phyloP scores from a whole-genome alignment of 345 rosid genomes.

The Populus tremula region DNA sequence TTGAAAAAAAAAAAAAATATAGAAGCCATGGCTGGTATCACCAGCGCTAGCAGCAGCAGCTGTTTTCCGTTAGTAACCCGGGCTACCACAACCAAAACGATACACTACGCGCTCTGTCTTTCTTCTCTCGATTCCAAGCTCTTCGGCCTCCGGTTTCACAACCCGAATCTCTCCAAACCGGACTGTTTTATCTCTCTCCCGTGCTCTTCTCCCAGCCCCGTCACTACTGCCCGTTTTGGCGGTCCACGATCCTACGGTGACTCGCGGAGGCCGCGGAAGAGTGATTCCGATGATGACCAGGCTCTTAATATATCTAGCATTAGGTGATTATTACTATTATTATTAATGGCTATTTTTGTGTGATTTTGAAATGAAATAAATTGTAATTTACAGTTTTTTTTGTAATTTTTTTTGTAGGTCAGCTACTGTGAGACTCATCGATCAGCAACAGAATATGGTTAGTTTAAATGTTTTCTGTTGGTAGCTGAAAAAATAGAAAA shows the following conservation, averaged over 20 bases:
- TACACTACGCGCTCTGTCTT: constrained; percentile 12
- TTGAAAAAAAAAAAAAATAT: too few species aligned
- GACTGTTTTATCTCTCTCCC: constrained; percentile 18
- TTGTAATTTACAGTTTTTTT: constrained; percentile 10
- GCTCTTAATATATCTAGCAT: constrained; percentile 63
- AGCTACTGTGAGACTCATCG: constrained; percentile 72
- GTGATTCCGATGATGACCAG: constrained; percentile 47
- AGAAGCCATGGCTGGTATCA: constrained; percentile 62
- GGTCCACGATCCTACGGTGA: constrained; percentile 46
- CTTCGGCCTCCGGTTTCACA: constrained; percentile 42
- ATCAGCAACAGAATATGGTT: constrained; percentile 78
- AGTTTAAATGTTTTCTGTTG: constrained; percentile 23
- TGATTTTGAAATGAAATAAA: neutral
- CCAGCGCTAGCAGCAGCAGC: constrained; percentile 51
- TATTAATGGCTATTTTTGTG: neutral
- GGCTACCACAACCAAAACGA: constrained; percentile 22
- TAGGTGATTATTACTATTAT: constrained; percentile 34
- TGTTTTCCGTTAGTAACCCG: constrained; percentile 30
- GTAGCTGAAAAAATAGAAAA: neutral
- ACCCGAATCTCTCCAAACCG: constrained; percentile 14
- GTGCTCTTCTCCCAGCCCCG: constrained; percentile 25
- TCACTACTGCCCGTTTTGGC: constrained; percentile 54
- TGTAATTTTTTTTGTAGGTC: constrained; percentile 45
- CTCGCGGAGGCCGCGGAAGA: constrained; percentile 42
- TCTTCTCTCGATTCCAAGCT: constrained; percentile 47